Evolutionary conservation across 805 yeast species (phyloP).

Genomic region (Saturnispora mendoncae): DNA sequence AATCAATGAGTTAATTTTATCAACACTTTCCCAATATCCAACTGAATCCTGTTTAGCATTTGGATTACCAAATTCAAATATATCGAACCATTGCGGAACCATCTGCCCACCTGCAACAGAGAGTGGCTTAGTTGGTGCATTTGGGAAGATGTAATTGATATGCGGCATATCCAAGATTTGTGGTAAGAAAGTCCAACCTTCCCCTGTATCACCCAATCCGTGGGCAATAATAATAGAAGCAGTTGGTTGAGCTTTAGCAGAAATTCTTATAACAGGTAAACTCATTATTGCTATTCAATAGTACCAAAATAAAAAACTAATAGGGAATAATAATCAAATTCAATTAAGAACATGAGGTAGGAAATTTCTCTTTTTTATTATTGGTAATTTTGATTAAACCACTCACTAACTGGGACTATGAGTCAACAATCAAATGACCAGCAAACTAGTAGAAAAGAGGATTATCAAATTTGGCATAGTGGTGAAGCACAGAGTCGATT

Average conservation of each 20-base stretch:
- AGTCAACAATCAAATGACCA: no score
- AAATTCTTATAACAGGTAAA: slow-evolving; percentile 29
- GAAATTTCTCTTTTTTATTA: no score
- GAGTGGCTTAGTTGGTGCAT: slow-evolving; percentile 71
- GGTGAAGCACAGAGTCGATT: slow-evolving; percentile 2
- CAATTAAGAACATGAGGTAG: not conserved
- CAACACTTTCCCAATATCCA: slow-evolving; percentile 46
- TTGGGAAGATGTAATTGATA: slow-evolving; percentile 77
- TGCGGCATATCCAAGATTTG: slow-evolving; percentile 49
- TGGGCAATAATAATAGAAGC: slow-evolving; percentile 73
- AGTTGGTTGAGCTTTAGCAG: slow-evolving; percentile 36
- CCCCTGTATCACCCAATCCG: slow-evolving; percentile 88
- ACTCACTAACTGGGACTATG: no score
- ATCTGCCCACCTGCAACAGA: slow-evolving; percentile 54
- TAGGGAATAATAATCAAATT: not conserved
- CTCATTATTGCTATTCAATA: no score
- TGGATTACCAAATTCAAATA: slow-evolving; percentile 44
- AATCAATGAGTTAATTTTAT: slow-evolving; percentile 37
- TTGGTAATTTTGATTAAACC: no score
- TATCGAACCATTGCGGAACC: slow-evolving; percentile 88
- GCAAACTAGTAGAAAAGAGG: no score
- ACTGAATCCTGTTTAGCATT: slow-evolving; percentile 39
- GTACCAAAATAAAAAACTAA: not conserved
- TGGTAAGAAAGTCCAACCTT: slow-evolving; percentile 82
- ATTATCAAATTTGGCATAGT: slow-evolving; percentile 1